A percentile compares a stretch with the other conserved stretches of the same genome.
These are phyloP conservation scores for Xylaria sp. DNA, from an alignment of 2,329 filamentous ascomycete species.

Conservation along the genomic window DNA sequence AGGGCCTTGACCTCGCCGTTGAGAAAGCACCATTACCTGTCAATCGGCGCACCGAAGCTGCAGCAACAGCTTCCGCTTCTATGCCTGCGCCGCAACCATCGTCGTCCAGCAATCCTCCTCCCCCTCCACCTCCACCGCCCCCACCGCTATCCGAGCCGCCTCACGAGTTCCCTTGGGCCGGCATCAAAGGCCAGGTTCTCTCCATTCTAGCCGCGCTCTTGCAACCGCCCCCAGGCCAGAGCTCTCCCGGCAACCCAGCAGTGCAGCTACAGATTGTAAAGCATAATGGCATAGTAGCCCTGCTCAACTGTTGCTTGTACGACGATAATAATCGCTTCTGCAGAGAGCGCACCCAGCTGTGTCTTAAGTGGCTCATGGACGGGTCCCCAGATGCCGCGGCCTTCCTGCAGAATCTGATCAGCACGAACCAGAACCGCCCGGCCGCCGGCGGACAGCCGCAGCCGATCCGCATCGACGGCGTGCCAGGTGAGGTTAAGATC, in stretches of 20 bases:
- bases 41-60: slow-evolving; percentile 34
- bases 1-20: slow-evolving; percentile 85
- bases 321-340: slow-evolving; percentile 95
- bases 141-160: slow-evolving; percentile 66
- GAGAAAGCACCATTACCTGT: slow-evolving; percentile 76
- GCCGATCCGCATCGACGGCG: slow-evolving; percentile 59
- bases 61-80: slow-evolving; percentile 33
- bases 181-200: slow-evolving; percentile 91
- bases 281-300: slow-evolving; percentile 82
- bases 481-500: slow-evolving; percentile 62
- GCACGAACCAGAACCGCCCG: slow-evolving; percentile 35
- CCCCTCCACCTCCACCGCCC: slow-evolving; percentile 50
- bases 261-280: slow-evolving; percentile 89
- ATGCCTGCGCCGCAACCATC: slow-evolving; percentile 39
- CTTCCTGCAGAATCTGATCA: slow-evolving; percentile 69
- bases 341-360: slow-evolving; percentile 87
- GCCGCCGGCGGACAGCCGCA: slow-evolving; percentile 39
- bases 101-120: slow-evolving; percentile 45
- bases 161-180: slow-evolving; percentile 68
- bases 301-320: slow-evolving; percentile 88
- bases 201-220: slow-evolving; percentile 88
- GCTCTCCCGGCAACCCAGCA: slow-evolving; percentile 67
- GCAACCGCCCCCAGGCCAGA: slow-evolving; percentile 73
- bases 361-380: slow-evolving; percentile 81
- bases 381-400: slow-evolving; percentile 75